Base-by-base conservation (phyloP, 2,329 filamentous ascomycete genomes). In the Lecanoromycetidae sp. region DNA sequence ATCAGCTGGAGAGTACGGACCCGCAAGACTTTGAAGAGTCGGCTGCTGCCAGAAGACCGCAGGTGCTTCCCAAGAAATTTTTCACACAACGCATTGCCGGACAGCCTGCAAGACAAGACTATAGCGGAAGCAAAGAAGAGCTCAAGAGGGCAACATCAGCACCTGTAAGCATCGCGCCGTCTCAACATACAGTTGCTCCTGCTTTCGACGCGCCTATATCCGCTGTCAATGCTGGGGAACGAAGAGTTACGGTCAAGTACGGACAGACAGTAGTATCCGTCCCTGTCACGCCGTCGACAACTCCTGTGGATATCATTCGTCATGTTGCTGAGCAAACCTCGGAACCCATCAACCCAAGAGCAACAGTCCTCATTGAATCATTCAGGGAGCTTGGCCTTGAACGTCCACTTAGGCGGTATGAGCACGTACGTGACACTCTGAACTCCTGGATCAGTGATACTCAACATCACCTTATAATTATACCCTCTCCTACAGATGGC, bases 361-460 rank as follows among this genome's bases (percentile, higher is more conserved):
- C 72, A 10, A 82, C 80, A 44, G 72, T 91, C n/a, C 62, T 95
- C 9, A 64, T 87, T 15, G 90, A 96, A 62, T 77, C 75, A 17
- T 95, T 87, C 61, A 68, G 72, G 17, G 74, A 79, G 36, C 73
- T 91, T 1, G 86, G 86, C 25, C 71, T 96, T 2, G 84, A 93
- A 61, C 79, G 90, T 32, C 82, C 84, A 1, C 66, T 96, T 22
- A 82, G 90, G 33, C 80, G 79, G 32, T 95, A 94, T 60, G 90
- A 96, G 66, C 79, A 78, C 52, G 75, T 96, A 26, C 78, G 86
- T 50, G 86, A 94, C 57, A 77, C 94, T 19, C 76, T 95, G 74
- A 93, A 94, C 61, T 93, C 87, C 0, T 96, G 90, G 90, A 85
- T 94, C 51, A 71, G 74, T 35, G 87, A 94, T 61, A 71, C 74